Conservation (phyloP, 495 filamentous ascomycete species). For the Aspergillus wentii region DNA sequence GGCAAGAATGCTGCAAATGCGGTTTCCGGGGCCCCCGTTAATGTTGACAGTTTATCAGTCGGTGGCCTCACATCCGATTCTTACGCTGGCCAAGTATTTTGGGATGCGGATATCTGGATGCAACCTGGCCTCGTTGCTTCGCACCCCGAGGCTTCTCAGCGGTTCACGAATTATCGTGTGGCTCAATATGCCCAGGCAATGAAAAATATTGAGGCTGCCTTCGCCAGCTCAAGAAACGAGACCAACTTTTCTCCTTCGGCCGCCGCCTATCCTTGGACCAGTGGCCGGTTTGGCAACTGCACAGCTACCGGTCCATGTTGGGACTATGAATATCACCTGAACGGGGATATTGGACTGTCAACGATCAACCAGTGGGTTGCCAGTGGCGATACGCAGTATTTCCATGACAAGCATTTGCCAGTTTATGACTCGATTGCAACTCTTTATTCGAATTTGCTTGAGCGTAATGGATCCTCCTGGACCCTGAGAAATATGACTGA, state of each 20-base stretch:
- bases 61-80: conserved; percentile 58
- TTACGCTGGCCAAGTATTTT: conserved; percentile 59
- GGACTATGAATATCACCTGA: conserved; percentile 56
- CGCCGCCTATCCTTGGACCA: conserved; percentile 60
- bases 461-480: conserved; percentile 49
- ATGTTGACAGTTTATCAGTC: conserved; percentile 55
- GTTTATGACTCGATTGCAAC: conserved; percentile 56
- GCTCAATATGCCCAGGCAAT: conserved; percentile 48
- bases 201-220: conserved; percentile 43
- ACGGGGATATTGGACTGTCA: conserved; percentile 67
- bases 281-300: conserved; percentile 60
- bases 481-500: conserved; percentile 69
- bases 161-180: conserved; percentile 55
- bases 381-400: conserved; percentile 52
- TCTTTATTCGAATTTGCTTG: conserved; percentile 51
- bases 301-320: conserved; percentile 63
- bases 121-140: conserved; percentile 57
- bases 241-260: conserved; percentile 47
- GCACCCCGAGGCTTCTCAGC: conserved; percentile 50
- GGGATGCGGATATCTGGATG: conserved; percentile 68
- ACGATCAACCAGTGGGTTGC: conserved; percentile 57
- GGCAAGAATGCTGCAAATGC: conserved; percentile 44
- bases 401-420: conserved; percentile 49
- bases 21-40: conserved; percentile 36
- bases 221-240: conserved; percentile 45